Evolutionary conservation across 371 early-diverging fungal genomes (phyloP), one percentile per base, ranked within the genome.

Genomic region (Cokeromyces recurvatus): DNA sequence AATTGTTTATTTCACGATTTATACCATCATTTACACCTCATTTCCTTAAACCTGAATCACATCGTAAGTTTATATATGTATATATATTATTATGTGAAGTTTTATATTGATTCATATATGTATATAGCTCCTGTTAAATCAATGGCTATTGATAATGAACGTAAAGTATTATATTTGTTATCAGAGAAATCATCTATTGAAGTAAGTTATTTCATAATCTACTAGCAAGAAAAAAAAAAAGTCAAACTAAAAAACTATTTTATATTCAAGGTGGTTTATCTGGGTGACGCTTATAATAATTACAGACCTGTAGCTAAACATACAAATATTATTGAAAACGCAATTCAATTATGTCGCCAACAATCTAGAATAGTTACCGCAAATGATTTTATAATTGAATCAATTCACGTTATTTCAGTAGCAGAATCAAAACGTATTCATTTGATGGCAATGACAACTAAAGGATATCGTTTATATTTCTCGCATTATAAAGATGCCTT

Each of bases 401-500:
- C 86, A 5, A 53, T 91, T 9, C 86, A 90, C 43, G 72, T 82
- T 12, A 68, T 91, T 8, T 73, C 82, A 1, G 46, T 50, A 10
- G 17, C 53, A 2, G 92, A 90, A 60, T 88, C 87, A 6, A 70
- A 71, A 17, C 51, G 55, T 2, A 51, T 89, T 17, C 71, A 82
- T 47, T 53, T 90, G 5, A 73, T 93, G 19, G 92, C 82, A 7
- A 56, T 92, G 17, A 83, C 91, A 0, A 54, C 71, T 22, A 75
- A 65, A 14, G 91, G 92, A 7, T 75, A 71, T 40, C 85, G 92
- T 4, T 57, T 92, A 15, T 92, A 89, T 53, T 91, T 91, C 49
- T 74, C 85, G 21, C 70, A 70, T 17, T 59, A 69, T 37, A 50
- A 53, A 36, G 51, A 62, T 29, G 58, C 32, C 3, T 36, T 55